Base-by-base conservation (phyloP, 225 moss, liverwort and hornwort genomes). In the Anthoceros angustus region DNA sequence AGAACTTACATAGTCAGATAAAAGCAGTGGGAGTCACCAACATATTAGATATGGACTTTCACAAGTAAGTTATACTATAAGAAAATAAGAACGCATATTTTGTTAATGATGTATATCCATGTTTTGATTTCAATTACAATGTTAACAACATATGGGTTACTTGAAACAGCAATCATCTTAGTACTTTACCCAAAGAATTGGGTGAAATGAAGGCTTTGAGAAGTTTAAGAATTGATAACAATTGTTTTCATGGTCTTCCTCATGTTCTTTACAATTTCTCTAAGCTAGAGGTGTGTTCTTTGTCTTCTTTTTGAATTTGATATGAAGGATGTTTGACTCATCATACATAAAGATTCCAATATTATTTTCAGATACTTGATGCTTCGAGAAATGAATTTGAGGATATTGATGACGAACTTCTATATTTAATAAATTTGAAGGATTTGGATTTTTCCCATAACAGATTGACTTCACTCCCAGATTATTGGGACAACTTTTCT, bases 391-490 rank as follows among this genome's bases (percentile, higher is more conserved):
- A 88, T 65, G 72, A 74, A 10, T 68, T 88, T 4, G 78, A 71
- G 67, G 88, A 84, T 15, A 78, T 86, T 46, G 86, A 88, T 68
- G 70, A 66, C 69, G 64, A 66, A 2, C 63, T 86, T 50, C 76
- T 75, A 67, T 32, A 70, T 61, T 74, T 86, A 46, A 62, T 74
- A 23, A 74, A 64, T 61, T 71, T 86, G 69, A 74, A 65, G 61
- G 88, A 88, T 71, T 73, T 88, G 10, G 82, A 88, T 71, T 49
- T 88, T 25, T 75, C 88, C 0, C 74, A 71, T 18, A 88, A 88
- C 67, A 74, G 74, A 11, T 68, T 88, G n/a, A 66, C 74, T 42
- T 10, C 72, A 32, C 61, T 88, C 41, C 86, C 80, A 0, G 69
- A 73, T 42, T 88, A 86, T 38, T 88, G 88, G 88, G 71, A 75